Conservation (phyloP, 192 early-diverging fungal species). For the Coemansia sp. region DNA sequence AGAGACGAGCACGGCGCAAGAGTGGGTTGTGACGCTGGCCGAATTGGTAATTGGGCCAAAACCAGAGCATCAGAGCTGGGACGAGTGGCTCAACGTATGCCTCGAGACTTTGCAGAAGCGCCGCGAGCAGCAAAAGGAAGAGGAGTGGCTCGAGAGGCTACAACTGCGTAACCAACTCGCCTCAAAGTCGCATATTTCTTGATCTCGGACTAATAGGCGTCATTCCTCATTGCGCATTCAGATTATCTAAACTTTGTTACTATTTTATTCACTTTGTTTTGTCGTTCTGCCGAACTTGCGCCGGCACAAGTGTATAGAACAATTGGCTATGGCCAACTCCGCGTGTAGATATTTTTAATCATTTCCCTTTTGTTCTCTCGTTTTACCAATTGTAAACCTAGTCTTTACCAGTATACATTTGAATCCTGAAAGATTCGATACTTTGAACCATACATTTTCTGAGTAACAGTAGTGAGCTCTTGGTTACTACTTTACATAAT, state of each 20-base stretch:
- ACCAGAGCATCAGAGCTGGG: conserved; percentile 46
- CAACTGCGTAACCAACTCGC: neutral
- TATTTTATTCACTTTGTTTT: neutral
- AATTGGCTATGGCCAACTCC: neutral
- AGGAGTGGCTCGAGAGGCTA: conserved; percentile 32
- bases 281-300: neutral
- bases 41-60: conserved; percentile 49
- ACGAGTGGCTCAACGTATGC: conserved; percentile 48
- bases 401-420: neutral
- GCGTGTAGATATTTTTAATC: conserved; percentile 5
- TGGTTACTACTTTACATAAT: too few relatives aligned
- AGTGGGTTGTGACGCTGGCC: conserved; percentile 50
- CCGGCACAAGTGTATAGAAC: neutral
- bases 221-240: too few relatives aligned
- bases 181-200: conserved; percentile 7
- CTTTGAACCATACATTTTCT: too few relatives aligned
- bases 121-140: conserved; percentile 26
- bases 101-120: conserved; percentile 36
- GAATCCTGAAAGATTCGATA: too few relatives aligned
- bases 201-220: neutral
- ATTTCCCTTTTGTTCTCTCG: neutral
- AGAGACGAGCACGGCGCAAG: conserved; percentile 41
- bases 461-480: too few relatives aligned
- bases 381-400: conserved; percentile 3
- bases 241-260: neutral